Evolutionary conservation across 164 flowering plant genomes (phyloP), one percentile per base, ranked within the genome.

Genomic region (Umbilicus rupestris): DNA sequence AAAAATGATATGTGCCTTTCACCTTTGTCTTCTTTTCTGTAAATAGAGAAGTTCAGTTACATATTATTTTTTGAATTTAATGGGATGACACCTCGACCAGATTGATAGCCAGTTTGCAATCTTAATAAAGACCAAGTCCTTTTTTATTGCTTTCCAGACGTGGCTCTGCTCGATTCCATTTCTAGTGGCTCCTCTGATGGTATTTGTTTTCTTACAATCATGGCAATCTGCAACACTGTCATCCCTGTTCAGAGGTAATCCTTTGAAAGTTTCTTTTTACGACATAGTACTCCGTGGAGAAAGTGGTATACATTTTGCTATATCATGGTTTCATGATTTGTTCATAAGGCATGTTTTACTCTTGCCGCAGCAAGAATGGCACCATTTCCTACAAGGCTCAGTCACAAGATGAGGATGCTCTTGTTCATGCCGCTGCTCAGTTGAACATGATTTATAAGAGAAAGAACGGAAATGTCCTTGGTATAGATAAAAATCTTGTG

Each of bases 351-450:
- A 24, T 52, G n/a, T 35, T 39, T 65, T 35, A 70, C 71, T 64
- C 49, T 44, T 68, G 1, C 68, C 22, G 63, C 64, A 95, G 97
- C 80, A 87, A 89, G 78, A 78, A 69, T 78, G 97, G 97, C 66
- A 71, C 73, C 15, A 79, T 90, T 69, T 68, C 75, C 33, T 95
- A 89, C 70, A 92, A 91, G 80, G 96, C 97, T 41, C 97, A 89
- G 74, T 95, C 99, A 62, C 99, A 95, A 83, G 99, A 95, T 80
- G 99, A 95, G 81, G 99, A 95, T 79, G 99, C 99, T 70, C 93
- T 95, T 77, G 99, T 95, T 65, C 82, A 80, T 57, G 99, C 97
- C 72, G 97, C 97, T 70, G 92, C 97, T 68, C 65, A 69, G 67
- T 74, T 95, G 82, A 81, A 92, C 74, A 84, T 95, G 97, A 83